Evolutionary conservation across 495 filamentous ascomycete genomes (phyloP).

Genomic region (Bryoglossum gracile): DNA sequence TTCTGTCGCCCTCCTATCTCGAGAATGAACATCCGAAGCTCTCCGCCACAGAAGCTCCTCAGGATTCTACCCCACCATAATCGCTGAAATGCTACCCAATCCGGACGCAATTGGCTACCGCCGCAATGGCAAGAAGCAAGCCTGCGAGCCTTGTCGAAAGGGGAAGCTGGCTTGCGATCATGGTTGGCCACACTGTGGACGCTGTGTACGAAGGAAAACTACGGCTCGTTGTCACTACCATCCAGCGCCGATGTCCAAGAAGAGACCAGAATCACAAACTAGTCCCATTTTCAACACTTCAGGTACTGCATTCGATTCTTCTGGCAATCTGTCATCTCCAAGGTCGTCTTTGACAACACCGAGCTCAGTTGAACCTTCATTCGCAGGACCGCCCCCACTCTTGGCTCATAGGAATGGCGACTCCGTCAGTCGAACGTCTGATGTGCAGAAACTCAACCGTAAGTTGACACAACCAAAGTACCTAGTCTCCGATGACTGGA

Average conservation of each 20-base stretch:
- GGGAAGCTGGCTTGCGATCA: constrained; percentile 48
- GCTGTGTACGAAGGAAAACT: constrained; percentile 34
- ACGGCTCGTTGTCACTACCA: constrained; percentile 25
- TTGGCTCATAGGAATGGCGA: not conserved
- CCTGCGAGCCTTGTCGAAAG: constrained; percentile 47
- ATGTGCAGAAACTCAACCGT: not conserved
- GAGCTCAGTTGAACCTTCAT: not conserved
- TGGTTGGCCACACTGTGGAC: constrained; percentile 37
- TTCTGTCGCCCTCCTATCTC: no score
- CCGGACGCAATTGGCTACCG: constrained; percentile 23
- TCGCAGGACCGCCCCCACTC: not conserved
- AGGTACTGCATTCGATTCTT: not conserved
- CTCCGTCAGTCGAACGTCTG: not conserved
- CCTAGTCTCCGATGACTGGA: constrained; percentile 9
- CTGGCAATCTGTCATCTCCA: not conserved
- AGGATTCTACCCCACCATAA: no score
- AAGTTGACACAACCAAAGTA: not conserved
- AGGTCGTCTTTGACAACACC: no score
- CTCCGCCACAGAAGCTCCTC: no score
- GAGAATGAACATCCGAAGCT: no score
- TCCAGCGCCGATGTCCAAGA: constrained; percentile 24
- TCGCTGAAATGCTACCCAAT: constrained; percentile 5
- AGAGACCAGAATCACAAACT: not conserved
- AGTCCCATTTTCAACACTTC: not conserved
- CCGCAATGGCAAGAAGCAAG: constrained; percentile 43